Evolutionary conservation across 2,329 filamentous ascomycete species (phyloP).

Genomic region (Bipolaris cookei): DNA sequence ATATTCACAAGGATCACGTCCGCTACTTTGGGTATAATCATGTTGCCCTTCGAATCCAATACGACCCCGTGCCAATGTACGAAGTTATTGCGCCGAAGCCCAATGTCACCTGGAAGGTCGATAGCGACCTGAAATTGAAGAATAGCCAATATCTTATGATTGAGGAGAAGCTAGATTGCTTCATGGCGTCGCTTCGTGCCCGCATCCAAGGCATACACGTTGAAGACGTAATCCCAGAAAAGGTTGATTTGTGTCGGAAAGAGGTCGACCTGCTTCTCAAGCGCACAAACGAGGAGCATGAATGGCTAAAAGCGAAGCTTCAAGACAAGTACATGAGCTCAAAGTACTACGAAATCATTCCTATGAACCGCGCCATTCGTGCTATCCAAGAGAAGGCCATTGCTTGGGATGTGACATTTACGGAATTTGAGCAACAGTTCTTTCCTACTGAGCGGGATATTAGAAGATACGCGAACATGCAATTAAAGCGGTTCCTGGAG

Average conservation of each 20-base stretch:
- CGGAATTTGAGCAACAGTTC: constrained; percentile 90
- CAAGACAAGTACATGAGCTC: constrained; percentile 92
- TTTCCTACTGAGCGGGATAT: constrained; percentile 96
- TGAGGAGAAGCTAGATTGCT: constrained; percentile 81
- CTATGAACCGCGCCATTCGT: constrained; percentile 85
- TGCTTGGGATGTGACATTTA: constrained; percentile 90
- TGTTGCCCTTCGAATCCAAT: constrained; percentile 85
- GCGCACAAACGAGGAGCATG: constrained; percentile 83
- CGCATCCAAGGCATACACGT: constrained; percentile 88
- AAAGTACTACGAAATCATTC: constrained; percentile 96
- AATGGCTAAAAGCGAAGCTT: constrained; percentile 73
- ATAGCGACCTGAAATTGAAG: constrained; percentile 88
- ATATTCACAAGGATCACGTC: constrained; percentile 89
- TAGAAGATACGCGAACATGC: constrained; percentile 84
- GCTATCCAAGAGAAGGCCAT: constrained; percentile 91
- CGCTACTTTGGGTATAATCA: constrained; percentile 91
- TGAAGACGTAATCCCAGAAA: constrained; percentile 87
- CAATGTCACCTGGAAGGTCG: constrained; percentile 96
- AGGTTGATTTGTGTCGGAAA: constrained; percentile 77
- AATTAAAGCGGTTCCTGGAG: constrained; percentile 92
- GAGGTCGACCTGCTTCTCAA: constrained; percentile 81
- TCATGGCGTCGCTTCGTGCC: constrained; percentile 84
- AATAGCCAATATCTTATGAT: constrained; percentile 87
- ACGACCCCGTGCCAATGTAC: constrained; percentile 88
- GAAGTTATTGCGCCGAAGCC: constrained; percentile 93